phyloP scores from a whole-genome alignment of 2,329 filamentous ascomycete species.

The Aspergillus ochraceus region DNA sequence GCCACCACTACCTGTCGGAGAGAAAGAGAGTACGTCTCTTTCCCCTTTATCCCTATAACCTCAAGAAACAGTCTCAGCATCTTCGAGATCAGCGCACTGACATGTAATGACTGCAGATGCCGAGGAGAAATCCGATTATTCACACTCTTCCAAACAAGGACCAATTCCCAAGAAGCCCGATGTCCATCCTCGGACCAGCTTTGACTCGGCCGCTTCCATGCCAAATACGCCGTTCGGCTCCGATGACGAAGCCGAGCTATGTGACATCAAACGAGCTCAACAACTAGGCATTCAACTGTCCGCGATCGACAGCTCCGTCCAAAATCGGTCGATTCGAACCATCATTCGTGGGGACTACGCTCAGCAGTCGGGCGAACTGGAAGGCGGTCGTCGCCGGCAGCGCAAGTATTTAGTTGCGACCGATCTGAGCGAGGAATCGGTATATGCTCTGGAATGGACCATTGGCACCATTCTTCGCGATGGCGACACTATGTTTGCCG shows the following conservation, averaged over 20 bases:
- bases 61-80: too few relatives aligned
- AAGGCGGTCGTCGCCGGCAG: slow-evolving; percentile 74
- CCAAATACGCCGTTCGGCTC: slow-evolving; percentile 68
- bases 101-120: not conserved
- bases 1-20: not conserved
- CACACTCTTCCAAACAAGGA: slow-evolving; percentile 41
- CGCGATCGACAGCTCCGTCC: slow-evolving; percentile 69
- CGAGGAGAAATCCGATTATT: slow-evolving; percentile 16
- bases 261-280: slow-evolving; percentile 84
- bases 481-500: slow-evolving; percentile 88
- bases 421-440: slow-evolving; percentile 89
- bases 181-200: slow-evolving; percentile 81
- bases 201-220: slow-evolving; percentile 62
- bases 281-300: slow-evolving; percentile 80
- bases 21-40: slow-evolving; percentile 3
- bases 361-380: slow-evolving; percentile 69
- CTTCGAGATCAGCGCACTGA: not conserved
- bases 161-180: slow-evolving; percentile 47
- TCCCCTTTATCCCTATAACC: too few relatives aligned
- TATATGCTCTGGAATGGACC: slow-evolving; percentile 95
- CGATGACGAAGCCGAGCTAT: slow-evolving; percentile 80
- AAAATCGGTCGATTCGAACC: slow-evolving; percentile 81
- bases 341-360: slow-evolving; percentile 85
- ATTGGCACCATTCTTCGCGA: slow-evolving; percentile 93
- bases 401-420: slow-evolving; percentile 95